A percentile compares a stretch with the other conserved stretches of the same genome.
Conservation (phyloP, 805 yeast species). For the Nakazawaea anatomiae region DNA sequence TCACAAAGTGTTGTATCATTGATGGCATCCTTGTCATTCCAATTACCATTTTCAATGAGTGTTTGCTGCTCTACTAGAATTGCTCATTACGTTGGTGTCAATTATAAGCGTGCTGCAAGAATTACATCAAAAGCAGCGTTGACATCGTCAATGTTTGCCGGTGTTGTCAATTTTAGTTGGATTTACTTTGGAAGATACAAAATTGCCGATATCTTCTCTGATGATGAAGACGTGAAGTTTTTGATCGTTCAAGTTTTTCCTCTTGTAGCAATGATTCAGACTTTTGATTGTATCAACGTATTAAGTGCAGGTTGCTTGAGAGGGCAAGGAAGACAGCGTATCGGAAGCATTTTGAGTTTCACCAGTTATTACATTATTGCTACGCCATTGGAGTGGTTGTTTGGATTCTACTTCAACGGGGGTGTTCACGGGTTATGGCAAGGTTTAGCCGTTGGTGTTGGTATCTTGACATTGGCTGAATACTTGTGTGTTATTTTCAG, state of each 20-base stretch:
- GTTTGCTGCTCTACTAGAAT: slow-evolving; percentile 47
- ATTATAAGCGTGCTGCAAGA: slow-evolving; percentile 25
- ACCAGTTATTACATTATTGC: slow-evolving; percentile 43
- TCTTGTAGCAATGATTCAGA: slow-evolving; percentile 45
- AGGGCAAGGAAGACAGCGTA: slow-evolving; percentile 50
- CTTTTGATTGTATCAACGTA: slow-evolving; percentile 41
- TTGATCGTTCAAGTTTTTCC: slow-evolving; percentile 34
- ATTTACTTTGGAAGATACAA: slow-evolving; percentile 29
- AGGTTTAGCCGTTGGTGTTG: slow-evolving; percentile 38
- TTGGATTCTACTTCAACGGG: slow-evolving; percentile 34
- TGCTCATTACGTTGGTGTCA: slow-evolving; percentile 48
- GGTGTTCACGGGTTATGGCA: slow-evolving; percentile 44
- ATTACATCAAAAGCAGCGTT: slow-evolving; percentile 33
- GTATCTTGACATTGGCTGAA: slow-evolving; percentile 33
- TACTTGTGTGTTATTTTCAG: slow-evolving; percentile 34
- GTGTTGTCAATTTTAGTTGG: slow-evolving; percentile 32
- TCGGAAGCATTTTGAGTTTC: slow-evolving; percentile 43
- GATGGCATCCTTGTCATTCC: slow-evolving; percentile 42
- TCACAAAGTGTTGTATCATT: slow-evolving; percentile 48
- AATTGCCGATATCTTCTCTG: slow-evolving; percentile 36
- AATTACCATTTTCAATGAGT: slow-evolving; percentile 45
- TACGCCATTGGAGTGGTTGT: slow-evolving; percentile 38
- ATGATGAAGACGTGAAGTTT: slow-evolving; percentile 30
- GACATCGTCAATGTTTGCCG: slow-evolving; percentile 22
- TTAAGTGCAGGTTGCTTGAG: slow-evolving; percentile 41